phyloP scores from a whole-genome alignment of 345 rosid species.

The Salix suchowensis region DNA sequence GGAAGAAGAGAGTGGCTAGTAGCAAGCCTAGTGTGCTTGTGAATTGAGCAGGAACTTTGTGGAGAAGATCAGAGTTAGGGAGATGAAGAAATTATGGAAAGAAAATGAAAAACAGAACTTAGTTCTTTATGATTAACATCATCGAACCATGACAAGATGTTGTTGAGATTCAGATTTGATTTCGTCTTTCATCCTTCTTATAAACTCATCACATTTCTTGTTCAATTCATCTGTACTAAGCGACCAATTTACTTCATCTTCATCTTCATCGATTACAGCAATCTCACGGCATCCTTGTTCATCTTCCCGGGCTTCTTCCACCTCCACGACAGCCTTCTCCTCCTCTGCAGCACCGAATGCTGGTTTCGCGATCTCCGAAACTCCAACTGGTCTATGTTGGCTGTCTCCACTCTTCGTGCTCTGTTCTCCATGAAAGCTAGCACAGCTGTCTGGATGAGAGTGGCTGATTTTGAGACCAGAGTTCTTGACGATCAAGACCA shows the following conservation, averaged over 20 bases:
- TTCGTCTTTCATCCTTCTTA: constrained; percentile 46
- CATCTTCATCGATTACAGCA: constrained; percentile 2
- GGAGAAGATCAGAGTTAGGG: not conserved
- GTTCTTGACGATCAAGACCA: constrained; percentile 41
- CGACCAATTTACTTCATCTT: constrained; percentile 12
- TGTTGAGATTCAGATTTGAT: constrained; percentile 30
- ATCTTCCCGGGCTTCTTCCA: not conserved
- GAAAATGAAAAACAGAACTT: not conserved
- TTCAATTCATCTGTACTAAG: constrained; percentile 57
- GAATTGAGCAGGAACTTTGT: not conserved
- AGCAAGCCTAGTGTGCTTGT: not conserved
- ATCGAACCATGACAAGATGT: constrained; percentile 15
- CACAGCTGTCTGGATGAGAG: constrained; percentile 8
- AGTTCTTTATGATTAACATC: not conserved
- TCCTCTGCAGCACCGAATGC: constrained; percentile 12
- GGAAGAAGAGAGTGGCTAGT: too few species aligned
- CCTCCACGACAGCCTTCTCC: constrained; percentile 11
- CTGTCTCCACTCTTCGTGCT: not conserved
- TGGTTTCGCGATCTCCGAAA: constrained; percentile 7
- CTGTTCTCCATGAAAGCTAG: not conserved
- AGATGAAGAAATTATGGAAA: not conserved
- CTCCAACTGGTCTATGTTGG: constrained; percentile 6
- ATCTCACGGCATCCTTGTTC: not conserved
- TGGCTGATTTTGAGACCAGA: constrained; percentile 30
- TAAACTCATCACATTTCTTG: constrained; percentile 69